phyloP scores from a whole-genome alignment of 176 grass and related monocot species.

The Sorghum bicolor region DNA sequence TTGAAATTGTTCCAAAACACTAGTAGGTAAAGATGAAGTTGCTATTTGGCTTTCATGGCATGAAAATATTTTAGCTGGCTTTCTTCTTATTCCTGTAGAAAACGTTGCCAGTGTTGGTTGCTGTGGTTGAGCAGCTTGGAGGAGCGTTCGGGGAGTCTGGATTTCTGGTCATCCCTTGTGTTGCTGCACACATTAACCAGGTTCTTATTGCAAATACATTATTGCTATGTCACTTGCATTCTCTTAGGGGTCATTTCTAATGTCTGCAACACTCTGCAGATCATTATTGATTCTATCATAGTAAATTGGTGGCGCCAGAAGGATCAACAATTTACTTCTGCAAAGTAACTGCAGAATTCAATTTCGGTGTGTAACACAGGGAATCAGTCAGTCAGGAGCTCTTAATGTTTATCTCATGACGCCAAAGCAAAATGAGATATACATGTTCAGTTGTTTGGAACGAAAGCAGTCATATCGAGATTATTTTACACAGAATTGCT shows the following conservation, averaged over 20 bases:
- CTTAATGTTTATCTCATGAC: background rate
- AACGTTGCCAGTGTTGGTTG: conserved; percentile 81
- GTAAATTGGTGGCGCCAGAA: conserved; percentile 79
- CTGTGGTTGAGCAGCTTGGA: conserved; percentile 84
- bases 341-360: conserved; percentile 39
- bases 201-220: conserved; percentile 31
- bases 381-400: background rate
- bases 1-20: background rate
- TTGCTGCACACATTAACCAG: conserved; percentile 79
- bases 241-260: conserved; percentile 20
- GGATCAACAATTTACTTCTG: conserved; percentile 42
- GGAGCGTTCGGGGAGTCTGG: conserved; percentile 69
- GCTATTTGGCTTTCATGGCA: background rate
- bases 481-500: background rate
- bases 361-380: background rate
- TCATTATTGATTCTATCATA: conserved; percentile 72
- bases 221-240: background rate
- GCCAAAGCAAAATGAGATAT: background rate
- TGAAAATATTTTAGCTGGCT: background rate
- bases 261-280: conserved; percentile 42
- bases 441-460: conserved; percentile 18
- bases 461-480: background rate
- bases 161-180: conserved; percentile 70
- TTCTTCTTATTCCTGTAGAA: conserved; percentile 45
- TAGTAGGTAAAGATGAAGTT: conserved; percentile 11